Evolutionary conservation across 1,139 yeast species (phyloP).

Genomic region (Scheffersomyces titani): DNA sequence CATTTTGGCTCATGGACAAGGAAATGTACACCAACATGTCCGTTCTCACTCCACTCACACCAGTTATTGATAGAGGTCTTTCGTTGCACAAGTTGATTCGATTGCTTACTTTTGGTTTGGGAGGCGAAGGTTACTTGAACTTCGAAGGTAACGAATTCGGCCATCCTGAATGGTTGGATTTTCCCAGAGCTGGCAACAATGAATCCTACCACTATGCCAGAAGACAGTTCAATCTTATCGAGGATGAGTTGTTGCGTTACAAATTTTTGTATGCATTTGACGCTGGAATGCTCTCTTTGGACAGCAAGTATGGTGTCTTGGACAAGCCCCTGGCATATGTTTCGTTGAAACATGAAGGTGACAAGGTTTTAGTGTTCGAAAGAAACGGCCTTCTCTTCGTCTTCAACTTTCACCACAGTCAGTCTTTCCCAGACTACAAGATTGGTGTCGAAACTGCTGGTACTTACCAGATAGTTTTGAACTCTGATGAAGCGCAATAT

Average conservation of each 20-base stretch:
- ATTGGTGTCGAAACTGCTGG: slow-evolving; percentile 87
- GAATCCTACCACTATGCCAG: slow-evolving; percentile 93
- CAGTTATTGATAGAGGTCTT: slow-evolving; percentile 83
- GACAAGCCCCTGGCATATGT: slow-evolving; percentile 80
- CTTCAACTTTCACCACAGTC: slow-evolving; percentile 85
- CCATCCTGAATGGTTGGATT: slow-evolving; percentile 98
- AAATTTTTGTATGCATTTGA: slow-evolving; percentile 78
- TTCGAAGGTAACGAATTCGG: slow-evolving; percentile 99
- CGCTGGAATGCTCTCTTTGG: slow-evolving; percentile 77
- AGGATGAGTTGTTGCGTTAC: slow-evolving; percentile 79
- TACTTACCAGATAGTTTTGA: slow-evolving; percentile 68
- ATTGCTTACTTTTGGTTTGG: slow-evolving; percentile 79
- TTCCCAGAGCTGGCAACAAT: slow-evolving; percentile 86
- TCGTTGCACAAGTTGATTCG: slow-evolving; percentile 90
- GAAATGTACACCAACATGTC: slow-evolving; percentile 98
- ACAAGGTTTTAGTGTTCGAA: slow-evolving; percentile 86
- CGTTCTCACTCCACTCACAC: slow-evolving; percentile 66
- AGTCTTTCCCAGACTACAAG: slow-evolving; percentile 83
- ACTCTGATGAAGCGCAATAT: slow-evolving; percentile 67
- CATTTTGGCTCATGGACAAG: slow-evolving; percentile 98
- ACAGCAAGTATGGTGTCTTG: slow-evolving; percentile 70
- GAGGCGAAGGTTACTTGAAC: slow-evolving; percentile 95
- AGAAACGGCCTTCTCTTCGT: slow-evolving; percentile 82
- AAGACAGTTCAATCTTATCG: slow-evolving; percentile 85
- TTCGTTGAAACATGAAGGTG: slow-evolving; percentile 83